Base-by-base conservation (phyloP, 2,329 filamentous ascomycete genomes). In the Coniochaeta prunicola region DNA sequence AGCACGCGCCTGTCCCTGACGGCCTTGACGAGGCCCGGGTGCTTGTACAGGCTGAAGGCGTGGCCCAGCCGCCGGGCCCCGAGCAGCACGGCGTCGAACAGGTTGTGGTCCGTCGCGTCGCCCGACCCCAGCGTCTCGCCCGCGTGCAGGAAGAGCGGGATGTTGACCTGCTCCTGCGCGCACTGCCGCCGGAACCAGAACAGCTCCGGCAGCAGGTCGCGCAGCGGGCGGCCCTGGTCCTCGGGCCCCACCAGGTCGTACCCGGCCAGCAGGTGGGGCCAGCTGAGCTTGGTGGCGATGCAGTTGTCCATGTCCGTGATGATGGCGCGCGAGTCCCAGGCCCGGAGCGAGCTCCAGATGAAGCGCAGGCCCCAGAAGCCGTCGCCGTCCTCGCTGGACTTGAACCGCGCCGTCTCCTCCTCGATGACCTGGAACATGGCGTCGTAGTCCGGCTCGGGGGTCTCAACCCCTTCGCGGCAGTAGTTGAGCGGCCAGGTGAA, bases 111-210 rank as follows among this genome's bases (percentile, higher is more conserved):
- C 0, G 89, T 88, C 21, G 79, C 80, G 64, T 86, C 87, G 30
- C 91, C 92, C 61, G 79, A 76, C 26, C 91, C 91, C 0, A 96
- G 83, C 34, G 86, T 91, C 74, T 97, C 92, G 63, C 92, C 93
- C 0, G 93, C 92, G 71, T 97, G 92, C 77, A 97, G 96, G 78
- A 96, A 96, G 77, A 97, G 96, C 0, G 93, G 93, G 10, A 99
- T 86, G 56, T 91, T 85, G 38, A 97, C 83, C 2, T 83, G 85
- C 67, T 91, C 87, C 68, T 90, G 81, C 0, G 84, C 83, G 70
- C 92, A 97, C 66, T 88, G 84, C 72, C 93, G 92, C 63, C 87
- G 87, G 80, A 97, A 97, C 91, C 91, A 97, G 73, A 97, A 93
- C 0, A 97, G 77, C 67, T 96, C 85, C 0, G 92, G 92, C 0